Conservation (phyloP, 768 basidiomycete species). For the Termitomyces sp. region DNA sequence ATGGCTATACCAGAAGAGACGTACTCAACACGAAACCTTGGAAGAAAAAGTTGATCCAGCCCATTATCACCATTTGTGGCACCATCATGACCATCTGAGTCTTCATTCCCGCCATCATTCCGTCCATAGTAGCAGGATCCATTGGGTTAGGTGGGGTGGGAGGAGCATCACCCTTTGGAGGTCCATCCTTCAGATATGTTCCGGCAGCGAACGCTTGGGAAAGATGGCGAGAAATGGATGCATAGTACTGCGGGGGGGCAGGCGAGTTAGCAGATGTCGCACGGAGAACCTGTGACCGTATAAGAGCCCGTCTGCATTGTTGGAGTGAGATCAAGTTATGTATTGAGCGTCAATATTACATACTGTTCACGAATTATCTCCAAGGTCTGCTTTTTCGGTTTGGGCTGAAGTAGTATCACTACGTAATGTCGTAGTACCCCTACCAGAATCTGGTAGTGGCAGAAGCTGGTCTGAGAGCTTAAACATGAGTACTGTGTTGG, state of each 20-base stretch:
- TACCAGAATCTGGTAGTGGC: constrained; percentile 66
- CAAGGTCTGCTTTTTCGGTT: constrained; percentile 74
- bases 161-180: constrained; percentile 57
- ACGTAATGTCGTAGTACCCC: constrained; percentile 93
- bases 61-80: constrained; percentile 98
- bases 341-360: constrained; percentile 23
- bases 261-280: constrained; percentile 78
- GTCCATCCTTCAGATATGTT: constrained; percentile 81
- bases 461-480: constrained; percentile 1
- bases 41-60: constrained; percentile 99
- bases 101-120: constrained; percentile 99
- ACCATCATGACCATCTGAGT: constrained; percentile 99
- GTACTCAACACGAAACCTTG: constrained; percentile 95
- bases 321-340: constrained; percentile 2
- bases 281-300: constrained; percentile 80
- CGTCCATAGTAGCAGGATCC: constrained; percentile 92
- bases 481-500: neutral
- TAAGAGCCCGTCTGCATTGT: constrained; percentile 58
- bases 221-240: constrained; percentile 68
- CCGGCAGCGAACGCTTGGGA: constrained; percentile 68
- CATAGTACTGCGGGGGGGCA: constrained; percentile 68
- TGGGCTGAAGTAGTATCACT: constrained; percentile 74
- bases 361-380: constrained; percentile 91
- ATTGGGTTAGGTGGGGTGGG: constrained; percentile 72
- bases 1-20: constrained; percentile 25